Evolutionary conservation across 495 filamentous ascomycete genomes (phyloP).

Genomic region (Penicillium dipodomyicola): DNA sequence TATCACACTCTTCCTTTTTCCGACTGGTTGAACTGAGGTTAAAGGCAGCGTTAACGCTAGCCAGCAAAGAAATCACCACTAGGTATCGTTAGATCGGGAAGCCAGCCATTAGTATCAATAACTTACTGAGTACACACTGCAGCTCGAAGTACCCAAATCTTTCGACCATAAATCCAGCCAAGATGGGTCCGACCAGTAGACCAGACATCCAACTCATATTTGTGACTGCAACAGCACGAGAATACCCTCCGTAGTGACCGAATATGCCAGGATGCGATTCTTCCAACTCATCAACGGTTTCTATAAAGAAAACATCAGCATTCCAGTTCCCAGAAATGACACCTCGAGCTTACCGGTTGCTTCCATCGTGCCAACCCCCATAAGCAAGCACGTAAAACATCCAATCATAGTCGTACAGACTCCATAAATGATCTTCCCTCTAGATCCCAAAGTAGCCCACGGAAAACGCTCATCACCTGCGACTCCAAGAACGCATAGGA

Average conservation of each 20-base stretch:
- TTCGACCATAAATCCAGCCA: slow-evolving; percentile 35
- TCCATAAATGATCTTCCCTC: slow-evolving; percentile 25
- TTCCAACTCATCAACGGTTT: slow-evolving; percentile 30
- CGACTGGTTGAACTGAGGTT: not conserved
- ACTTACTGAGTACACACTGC: slow-evolving; percentile 34
- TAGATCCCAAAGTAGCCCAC: slow-evolving; percentile 4
- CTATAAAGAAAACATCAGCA: slow-evolving; percentile 10
- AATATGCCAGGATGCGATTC: slow-evolving; percentile 30
- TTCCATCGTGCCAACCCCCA: slow-evolving; percentile 32
- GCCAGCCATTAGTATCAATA: not conserved
- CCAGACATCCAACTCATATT: slow-evolving; percentile 38
- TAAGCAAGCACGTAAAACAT: slow-evolving; percentile 23
- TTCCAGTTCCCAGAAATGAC: not conserved
- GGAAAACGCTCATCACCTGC: slow-evolving; percentile 12
- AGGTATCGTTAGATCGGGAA: not conserved
- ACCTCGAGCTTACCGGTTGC: slow-evolving; percentile 28
- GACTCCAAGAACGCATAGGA: slow-evolving; percentile 12
- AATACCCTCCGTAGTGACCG: slow-evolving; percentile 37
- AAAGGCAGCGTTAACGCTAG: slow-evolving; percentile 1
- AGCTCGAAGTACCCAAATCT: slow-evolving; percentile 35
- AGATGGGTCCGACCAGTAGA: slow-evolving; percentile 33
- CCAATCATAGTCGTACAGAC: slow-evolving; percentile 19
- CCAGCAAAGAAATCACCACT: not conserved
- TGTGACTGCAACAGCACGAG: slow-evolving; percentile 37
- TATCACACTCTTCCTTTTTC: not conserved